Percentiles rank a stretch among this genome's conserved stretches.
Conservation (phyloP, 371 early-diverging fungal species). For the Saksenaea vasiformis region DNA sequence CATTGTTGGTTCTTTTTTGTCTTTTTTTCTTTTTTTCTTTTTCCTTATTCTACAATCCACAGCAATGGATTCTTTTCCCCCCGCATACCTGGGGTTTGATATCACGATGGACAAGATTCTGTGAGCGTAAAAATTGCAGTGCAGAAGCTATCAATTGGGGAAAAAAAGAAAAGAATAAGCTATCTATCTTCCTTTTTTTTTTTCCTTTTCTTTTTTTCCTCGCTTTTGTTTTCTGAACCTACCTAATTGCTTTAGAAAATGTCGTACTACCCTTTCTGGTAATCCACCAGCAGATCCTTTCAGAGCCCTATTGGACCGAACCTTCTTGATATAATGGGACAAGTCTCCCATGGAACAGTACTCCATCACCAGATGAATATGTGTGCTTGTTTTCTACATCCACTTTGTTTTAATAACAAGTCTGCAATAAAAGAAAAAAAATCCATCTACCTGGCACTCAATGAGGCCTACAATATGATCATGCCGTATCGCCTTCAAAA, state of each 20-base stretch:
- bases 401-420: too few species aligned
- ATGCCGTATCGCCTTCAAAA: conserved; percentile 83
- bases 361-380: conserved; percentile 95
- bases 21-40: too few species aligned
- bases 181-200: too few species aligned
- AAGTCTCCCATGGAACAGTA: conserved; percentile 92
- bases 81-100: conserved; percentile 89
- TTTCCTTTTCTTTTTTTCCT: too few species aligned
- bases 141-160: conserved; percentile 75
- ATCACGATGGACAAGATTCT: conserved; percentile 94
- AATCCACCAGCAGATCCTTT: conserved; percentile 69
- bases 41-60: too few species aligned
- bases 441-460: conserved; percentile 74
- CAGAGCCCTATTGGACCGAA: conserved; percentile 49
- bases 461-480: conserved; percentile 85
- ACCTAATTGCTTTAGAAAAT: conserved; percentile 88
- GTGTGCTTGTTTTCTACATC: conserved; percentile 78
- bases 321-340: conserved; percentile 81
- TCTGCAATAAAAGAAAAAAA: too few species aligned
- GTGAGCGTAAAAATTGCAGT: conserved; percentile 81
- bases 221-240: neutral
- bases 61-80: too few species aligned
- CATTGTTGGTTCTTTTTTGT: too few species aligned
- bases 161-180: conserved; percentile 1
- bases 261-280: conserved; percentile 73